Evolutionary conservation across 2,329 filamentous ascomycete species (phyloP), one percentile per base, ranked within the genome.

Genomic region (Ophiosphaerella narmari): DNA sequence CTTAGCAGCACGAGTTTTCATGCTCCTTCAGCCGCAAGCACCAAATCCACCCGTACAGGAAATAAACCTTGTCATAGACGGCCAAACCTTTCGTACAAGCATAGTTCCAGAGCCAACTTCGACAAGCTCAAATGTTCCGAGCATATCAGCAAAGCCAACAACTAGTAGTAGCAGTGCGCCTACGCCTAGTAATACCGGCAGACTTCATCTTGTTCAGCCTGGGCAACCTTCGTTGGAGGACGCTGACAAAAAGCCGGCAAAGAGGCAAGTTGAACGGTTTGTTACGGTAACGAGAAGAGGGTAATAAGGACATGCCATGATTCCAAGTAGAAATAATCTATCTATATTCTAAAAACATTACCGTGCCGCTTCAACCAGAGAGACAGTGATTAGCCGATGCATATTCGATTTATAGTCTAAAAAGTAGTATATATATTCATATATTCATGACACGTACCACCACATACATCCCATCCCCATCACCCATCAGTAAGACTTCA

Each of bases 11-110:
- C 50, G 54, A 2, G 55, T 65, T 23, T 43, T 63, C 7, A 48
- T 51, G 21, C 48, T 57, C 4, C 32, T 61, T 13, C 52, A 54
- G n/a, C 51, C 54, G 4, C n/a, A 14, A 34, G 46, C 49, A 36
- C 13, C 46, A 36, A 43, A 7, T 13, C 39, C 48, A 9, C 21
- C 44, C 4, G 39, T 51, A 8, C 60, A 51, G 35, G 52, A 59
- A 12, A 56, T 67, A 26, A 46, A 60, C 38, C 35, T 65, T 21
- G 40, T 57, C 23, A 52, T 67, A 31, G 50, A 59, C 12, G 59
- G 50, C 16, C 50, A 55, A 31, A 16, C 42, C 9, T 33, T 56
- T 12, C 46, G 39, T 35, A 39, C 46, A 9, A 32, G 32, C 36
- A 39, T 33, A 12, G 39, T 36, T 7, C 37, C 29, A 18, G 42